Evolutionary conservation across 192 early-diverging fungal genomes (phyloP), one percentile per base, ranked within the genome.

Genomic region (Coemansia sp.): DNA sequence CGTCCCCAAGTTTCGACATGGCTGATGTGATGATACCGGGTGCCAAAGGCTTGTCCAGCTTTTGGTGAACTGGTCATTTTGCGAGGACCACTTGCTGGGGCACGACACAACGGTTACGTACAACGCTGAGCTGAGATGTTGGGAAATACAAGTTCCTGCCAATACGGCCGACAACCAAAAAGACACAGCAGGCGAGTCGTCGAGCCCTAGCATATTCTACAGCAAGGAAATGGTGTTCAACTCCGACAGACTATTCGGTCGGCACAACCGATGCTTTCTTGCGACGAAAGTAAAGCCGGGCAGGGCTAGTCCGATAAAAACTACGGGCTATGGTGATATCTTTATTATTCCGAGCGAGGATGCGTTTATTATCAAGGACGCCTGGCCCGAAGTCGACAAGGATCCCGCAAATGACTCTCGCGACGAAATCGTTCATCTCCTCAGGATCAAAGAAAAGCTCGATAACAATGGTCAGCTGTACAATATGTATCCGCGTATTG

Each of bases 191-290:
- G 45, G 11, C 1, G 11, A 48, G 3, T 15, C n/a, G 17, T 3
- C 17, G 5, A 19, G n/a, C 5, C 17, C 11, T 22, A 25, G 34
- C 1, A 22, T 17, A 0, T 62, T 29, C 19, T 69, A 69, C 61
- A 54, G 25, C 17, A 23, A 48, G 8, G 29, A 14, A 3, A 36
- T 61, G 20, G 9, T 62, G 15, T 38, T 45, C 20, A 34, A 9
- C 1, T 52, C 67, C 41, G 61, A 69, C 13, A 60, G 60, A 19
- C 54, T 69, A 17, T 62, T 62, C 57, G 61, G 67, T 34, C 60
- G 67, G 6, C 67, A 69, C 33, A 69, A 40, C 3, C 61, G 67
- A 38, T 69, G 61, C 55, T 69, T 63, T 48, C 23, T 25, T 9
- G 52, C 59, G 7, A 45, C 61, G 2, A 19, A n/a, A 4, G 32